Conservation (phyloP, 2,329 filamentous ascomycete species). For the Pseudocercospora pini-densiflorae region DNA sequence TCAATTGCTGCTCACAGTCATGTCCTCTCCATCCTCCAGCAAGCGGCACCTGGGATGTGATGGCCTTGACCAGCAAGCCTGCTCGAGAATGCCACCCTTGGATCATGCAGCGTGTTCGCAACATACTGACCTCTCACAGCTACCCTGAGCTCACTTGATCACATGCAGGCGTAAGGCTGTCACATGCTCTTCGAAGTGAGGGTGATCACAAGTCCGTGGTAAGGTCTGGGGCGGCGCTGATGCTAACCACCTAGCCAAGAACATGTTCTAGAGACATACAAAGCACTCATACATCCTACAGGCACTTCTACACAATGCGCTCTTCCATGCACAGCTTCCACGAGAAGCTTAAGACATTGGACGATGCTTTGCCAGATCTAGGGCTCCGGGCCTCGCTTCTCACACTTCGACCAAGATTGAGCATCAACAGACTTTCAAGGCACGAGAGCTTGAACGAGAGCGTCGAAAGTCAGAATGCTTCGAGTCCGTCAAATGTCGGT, state of each 20-base stretch:
- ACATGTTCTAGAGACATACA: not conserved
- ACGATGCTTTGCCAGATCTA: conserved; percentile 5
- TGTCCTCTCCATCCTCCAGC: not conserved
- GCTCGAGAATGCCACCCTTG: too few species aligned
- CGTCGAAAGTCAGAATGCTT: not conserved
- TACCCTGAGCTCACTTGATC: not conserved
- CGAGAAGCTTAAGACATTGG: conserved; percentile 17
- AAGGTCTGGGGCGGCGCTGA: not conserved
- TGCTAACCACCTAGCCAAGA: not conserved
- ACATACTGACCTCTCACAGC: not conserved
- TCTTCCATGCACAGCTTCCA: conserved; percentile 13
- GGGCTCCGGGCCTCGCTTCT: conserved; percentile 11
- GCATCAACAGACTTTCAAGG: not conserved
- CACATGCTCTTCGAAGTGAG: not conserved
- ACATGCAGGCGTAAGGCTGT: not conserved
- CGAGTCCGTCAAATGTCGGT: not conserved
- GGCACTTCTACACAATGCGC: not conserved
- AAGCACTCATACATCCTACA: not conserved
- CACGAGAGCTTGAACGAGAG: not conserved
- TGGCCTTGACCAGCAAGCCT: not conserved
- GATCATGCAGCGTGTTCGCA: too few species aligned
- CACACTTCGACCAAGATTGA: not conserved
- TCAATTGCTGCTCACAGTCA: too few species aligned
- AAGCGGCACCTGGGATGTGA: not conserved
- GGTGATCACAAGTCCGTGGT: not conserved